A percentile compares a stretch with the other conserved stretches of the same genome.
Evolutionary conservation across 495 filamentous ascomycete genomes (phyloP).

Genomic region (Lasiosphaeriaceae sp.): DNA sequence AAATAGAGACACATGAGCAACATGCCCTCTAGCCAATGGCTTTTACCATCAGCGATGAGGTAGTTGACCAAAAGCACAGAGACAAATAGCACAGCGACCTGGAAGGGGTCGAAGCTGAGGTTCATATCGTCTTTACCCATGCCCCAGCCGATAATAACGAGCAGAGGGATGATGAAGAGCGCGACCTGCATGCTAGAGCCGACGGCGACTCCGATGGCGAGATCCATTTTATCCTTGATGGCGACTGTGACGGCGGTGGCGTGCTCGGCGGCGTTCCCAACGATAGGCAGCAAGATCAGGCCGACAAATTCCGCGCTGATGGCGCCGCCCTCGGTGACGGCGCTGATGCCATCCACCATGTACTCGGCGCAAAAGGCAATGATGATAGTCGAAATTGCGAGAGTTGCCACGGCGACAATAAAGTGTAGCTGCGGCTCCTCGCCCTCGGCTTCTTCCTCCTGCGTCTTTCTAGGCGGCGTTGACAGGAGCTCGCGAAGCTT

Average conservation of each 20-base stretch:
- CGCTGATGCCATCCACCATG: constrained; percentile 77
- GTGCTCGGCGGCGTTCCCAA: constrained; percentile 85
- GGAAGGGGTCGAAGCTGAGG: constrained; percentile 76
- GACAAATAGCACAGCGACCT: constrained; percentile 76
- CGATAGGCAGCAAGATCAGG: constrained; percentile 81
- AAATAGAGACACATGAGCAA: constrained; percentile 68
- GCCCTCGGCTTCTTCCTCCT: constrained; percentile 52
- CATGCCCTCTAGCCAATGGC: constrained; percentile 70
- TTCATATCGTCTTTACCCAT: constrained; percentile 66
- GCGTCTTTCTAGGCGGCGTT: constrained; percentile 12
- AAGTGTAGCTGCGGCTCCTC: constrained; percentile 73
- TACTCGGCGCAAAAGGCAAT: constrained; percentile 88
- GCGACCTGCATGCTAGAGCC: constrained; percentile 88
- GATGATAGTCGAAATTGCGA: constrained; percentile 68
- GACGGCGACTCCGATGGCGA: constrained; percentile 79
- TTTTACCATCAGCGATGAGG: constrained; percentile 64
- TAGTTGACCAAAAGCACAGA: constrained; percentile 78
- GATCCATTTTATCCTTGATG: constrained; percentile 87
- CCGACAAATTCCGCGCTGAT: constrained; percentile 77
- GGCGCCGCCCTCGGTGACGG: constrained; percentile 52
- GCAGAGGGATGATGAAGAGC: constrained; percentile 70
- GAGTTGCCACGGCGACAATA: constrained; percentile 63
- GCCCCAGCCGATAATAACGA: constrained; percentile 78
- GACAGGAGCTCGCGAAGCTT: constrained; percentile 24
- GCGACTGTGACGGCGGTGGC: constrained; percentile 84